Base-by-base conservation (phyloP, 306 rosid genomes). In the Chamaecrista fasciculata region DNA sequence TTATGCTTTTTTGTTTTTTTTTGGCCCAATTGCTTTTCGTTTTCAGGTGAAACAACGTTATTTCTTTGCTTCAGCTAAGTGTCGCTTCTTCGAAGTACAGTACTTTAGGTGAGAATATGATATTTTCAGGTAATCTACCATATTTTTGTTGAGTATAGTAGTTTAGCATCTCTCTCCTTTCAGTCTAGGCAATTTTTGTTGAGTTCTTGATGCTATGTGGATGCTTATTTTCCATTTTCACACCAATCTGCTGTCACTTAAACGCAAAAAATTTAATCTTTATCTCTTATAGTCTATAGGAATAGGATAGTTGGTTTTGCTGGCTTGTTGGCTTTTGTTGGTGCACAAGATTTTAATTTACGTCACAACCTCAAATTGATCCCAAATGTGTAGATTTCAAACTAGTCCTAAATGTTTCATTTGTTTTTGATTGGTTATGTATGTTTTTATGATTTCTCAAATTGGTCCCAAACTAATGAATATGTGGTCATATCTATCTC, bases 261-360 rank as follows among this genome's bases (percentile, higher is more conserved):
- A 52, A 34, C 6, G 6, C 40, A 67, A 40, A 6, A 43, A 25
- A 19, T 60, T 59, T 66, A 33, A 46, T 64, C 65, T 58, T 15
- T 26, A 18, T 63, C 55, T 69, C 4, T 31, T 46, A 8, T 53
- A 18, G 43, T 70, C 43, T 26, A 36, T 9, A 7, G 24, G 42
- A 69, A 11, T 7, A 28, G 58, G 42, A 29, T 40, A 11, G 21
- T 55, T 20, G 16, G 33, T 71, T 77, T 70, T 70, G 18, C 62
- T 63, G 67, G 25, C 31, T 16, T 47, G 11, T 61, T 39, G 42
- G 76, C 39, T n/a, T n/a, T 16, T 31, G 42, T 51, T 61, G 19
- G 37, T 19, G n/a, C 49, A 49, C 21, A 28, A 20, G 49, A 26
- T 31, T 15, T 68, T 33, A 33, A 7, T 10, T 37, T n/a, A n/a